Conservation (phyloP, 805 yeast genomes). For the Candida pini region DNA sequence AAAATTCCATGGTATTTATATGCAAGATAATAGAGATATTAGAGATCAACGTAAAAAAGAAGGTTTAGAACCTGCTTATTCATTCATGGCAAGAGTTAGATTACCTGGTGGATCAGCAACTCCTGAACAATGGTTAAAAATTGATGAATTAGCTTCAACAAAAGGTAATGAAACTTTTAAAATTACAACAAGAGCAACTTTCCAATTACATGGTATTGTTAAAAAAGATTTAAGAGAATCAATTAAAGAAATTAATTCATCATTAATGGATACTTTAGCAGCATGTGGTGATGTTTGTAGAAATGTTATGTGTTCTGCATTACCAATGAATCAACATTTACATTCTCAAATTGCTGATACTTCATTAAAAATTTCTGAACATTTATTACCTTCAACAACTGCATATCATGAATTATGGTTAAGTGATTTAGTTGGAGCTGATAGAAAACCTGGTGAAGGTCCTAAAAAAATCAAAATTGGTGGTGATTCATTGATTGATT, state of each 20-base stretch:
- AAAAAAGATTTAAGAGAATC: slow-evolving; percentile 86
- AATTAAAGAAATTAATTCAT: slow-evolving; percentile 87
- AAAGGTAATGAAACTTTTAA: slow-evolving; percentile 93
- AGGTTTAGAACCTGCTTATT: slow-evolving; percentile 91
- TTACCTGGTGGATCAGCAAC: slow-evolving; percentile 89
- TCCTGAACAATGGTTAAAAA: slow-evolving; percentile 82
- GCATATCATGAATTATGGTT: slow-evolving; percentile 98
- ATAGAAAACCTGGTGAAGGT: slow-evolving; percentile 63
- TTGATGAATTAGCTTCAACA: slow-evolving; percentile 74
- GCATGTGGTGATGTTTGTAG: slow-evolving; percentile 99
- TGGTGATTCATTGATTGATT: slow-evolving; percentile 74
- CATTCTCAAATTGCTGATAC: slow-evolving; percentile 67
- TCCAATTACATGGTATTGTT: slow-evolving; percentile 92
- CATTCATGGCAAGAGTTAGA: slow-evolving; percentile 96
- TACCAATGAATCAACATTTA: slow-evolving; percentile 77
- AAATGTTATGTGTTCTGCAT: slow-evolving; percentile 90
- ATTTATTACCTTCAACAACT: slow-evolving; percentile 82
- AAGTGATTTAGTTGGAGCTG: slow-evolving; percentile 25
- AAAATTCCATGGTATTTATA: slow-evolving; percentile 95
- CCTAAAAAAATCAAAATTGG: slow-evolving; percentile 83
- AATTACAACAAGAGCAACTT: slow-evolving; percentile 94
- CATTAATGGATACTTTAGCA: slow-evolving; percentile 88
- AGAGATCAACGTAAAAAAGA: slow-evolving; percentile 89
- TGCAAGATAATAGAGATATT: slow-evolving; percentile 97
- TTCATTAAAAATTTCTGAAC: slow-evolving; percentile 67